Evolutionary conservation across 805 yeast genomes (phyloP).

Genomic region (Cyberlindnera xylosilytica): DNA sequence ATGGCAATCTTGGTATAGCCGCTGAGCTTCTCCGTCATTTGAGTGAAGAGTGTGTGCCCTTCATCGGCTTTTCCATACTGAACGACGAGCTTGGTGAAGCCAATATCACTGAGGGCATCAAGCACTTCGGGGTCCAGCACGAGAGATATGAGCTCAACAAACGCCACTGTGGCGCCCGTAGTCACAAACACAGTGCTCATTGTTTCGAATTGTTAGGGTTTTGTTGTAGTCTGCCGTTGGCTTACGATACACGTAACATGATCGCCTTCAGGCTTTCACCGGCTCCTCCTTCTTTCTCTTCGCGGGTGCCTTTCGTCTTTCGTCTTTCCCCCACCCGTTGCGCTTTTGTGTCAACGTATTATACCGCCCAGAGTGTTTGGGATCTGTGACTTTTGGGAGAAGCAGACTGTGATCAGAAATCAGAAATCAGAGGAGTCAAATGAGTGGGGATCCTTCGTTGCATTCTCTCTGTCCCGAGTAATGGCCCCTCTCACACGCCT

Average conservation of each 20-base stretch:
- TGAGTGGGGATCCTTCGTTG: no score
- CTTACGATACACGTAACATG: no score
- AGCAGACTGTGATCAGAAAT: no score
- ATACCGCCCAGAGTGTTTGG: no score
- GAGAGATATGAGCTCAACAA: slow-evolving; percentile 51
- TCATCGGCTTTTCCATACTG: slow-evolving; percentile 55
- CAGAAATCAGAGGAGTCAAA: no score
- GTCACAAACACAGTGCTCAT: slow-evolving; percentile 49
- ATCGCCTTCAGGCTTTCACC: no score
- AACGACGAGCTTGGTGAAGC: slow-evolving; percentile 42
- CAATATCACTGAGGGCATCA: slow-evolving; percentile 30
- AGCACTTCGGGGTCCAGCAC: slow-evolving; percentile 37
- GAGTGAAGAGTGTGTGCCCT: slow-evolving; percentile 22
- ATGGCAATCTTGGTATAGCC: slow-evolving; percentile 19
- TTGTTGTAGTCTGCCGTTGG: neutral
- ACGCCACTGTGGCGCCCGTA: slow-evolving; percentile 91
- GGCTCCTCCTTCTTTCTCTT: no score
- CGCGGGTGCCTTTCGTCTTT: no score
- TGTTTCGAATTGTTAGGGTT: neutral
- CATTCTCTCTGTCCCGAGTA: no score
- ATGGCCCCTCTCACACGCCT: neutral
- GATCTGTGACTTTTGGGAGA: no score
- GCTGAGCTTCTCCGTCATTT: neutral
- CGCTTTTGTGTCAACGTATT: neutral
- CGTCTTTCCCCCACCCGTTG: neutral